Conservation (phyloP, 2,329 filamentous ascomycete genomes). For the Diaporthe citri region DNA sequence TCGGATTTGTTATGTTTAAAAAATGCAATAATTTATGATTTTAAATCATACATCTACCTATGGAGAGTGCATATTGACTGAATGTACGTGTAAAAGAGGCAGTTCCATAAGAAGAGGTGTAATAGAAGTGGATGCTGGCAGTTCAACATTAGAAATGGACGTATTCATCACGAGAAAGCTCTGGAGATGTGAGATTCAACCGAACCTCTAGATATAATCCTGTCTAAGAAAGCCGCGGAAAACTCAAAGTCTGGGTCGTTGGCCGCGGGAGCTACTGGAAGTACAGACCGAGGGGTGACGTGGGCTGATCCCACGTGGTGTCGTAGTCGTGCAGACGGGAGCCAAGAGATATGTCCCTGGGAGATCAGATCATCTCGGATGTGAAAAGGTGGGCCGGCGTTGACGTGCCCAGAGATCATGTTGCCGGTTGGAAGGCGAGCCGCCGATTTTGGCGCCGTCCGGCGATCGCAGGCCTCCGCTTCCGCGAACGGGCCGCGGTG, state of each 20-base stretch:
- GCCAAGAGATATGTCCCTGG: not conserved
- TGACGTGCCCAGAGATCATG: not conserved
- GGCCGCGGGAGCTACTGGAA: not conserved
- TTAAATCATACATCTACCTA: too few relatives aligned
- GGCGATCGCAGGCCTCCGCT: not conserved
- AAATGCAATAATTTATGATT: too few relatives aligned
- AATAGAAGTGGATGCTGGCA: not conserved
- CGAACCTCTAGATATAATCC: not conserved
- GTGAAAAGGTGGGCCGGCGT: slow-evolving; percentile 4
- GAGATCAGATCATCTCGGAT: not conserved
- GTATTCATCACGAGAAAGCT: not conserved
- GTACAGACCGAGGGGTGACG: not conserved
- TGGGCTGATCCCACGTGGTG: not conserved
- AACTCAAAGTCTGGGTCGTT: not conserved
- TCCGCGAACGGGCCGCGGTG: slow-evolving; percentile 23
- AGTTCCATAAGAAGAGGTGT: not conserved
- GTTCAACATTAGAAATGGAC: not conserved
- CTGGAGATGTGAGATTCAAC: not conserved
- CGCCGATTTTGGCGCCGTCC: slow-evolving; percentile 30
- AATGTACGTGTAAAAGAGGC: not conserved
- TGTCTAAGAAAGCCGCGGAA: not conserved
- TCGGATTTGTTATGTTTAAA: too few relatives aligned
- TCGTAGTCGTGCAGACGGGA: not conserved
- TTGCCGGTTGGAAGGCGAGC: slow-evolving; percentile 5
- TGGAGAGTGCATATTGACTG: not conserved